phyloP scores from a whole-genome alignment of 2,329 filamentous ascomycete species.

The Apiospora kogelbergensis region DNA sequence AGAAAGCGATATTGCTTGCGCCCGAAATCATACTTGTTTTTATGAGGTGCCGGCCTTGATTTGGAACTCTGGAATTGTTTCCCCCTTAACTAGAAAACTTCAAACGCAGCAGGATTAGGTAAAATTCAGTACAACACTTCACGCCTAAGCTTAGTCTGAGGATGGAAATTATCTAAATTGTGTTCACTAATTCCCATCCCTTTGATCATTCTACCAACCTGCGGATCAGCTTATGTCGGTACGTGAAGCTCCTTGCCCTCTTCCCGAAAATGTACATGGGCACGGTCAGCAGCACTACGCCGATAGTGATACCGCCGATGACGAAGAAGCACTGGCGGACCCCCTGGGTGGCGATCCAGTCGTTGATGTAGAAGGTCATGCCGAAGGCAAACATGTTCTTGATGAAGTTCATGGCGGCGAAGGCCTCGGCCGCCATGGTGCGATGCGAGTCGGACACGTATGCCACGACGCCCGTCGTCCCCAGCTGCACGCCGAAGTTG shows the following conservation, averaged over 20 bases:
- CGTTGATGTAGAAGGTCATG: constrained; percentile 43
- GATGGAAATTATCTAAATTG: too few species aligned
- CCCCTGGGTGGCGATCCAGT: constrained; percentile 37
- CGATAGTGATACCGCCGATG: constrained; percentile 41
- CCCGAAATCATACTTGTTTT: too few species aligned
- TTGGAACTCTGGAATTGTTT: too few species aligned
- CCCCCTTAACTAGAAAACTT: too few species aligned
- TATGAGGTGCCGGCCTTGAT: too few species aligned
- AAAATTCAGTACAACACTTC: too few species aligned
- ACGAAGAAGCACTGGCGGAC: constrained; percentile 37
- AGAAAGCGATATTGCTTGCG: too few species aligned
- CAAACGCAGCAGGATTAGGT: too few species aligned
- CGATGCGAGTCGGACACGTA: constrained; percentile 51
- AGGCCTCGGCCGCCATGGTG: constrained; percentile 42
- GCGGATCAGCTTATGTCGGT: constrained; percentile 32
- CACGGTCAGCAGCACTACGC: constrained; percentile 44
- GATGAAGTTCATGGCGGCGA: constrained; percentile 49
- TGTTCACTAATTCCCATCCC: too few species aligned
- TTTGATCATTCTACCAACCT: not conserved
- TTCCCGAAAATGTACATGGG: constrained; percentile 52
- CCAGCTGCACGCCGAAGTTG: constrained; percentile 37
- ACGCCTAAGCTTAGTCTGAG: too few species aligned
- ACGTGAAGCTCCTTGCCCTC: constrained; percentile 41
- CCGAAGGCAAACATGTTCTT: constrained; percentile 48
- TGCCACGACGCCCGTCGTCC: not conserved